Evolutionary conservation across 2,329 filamentous ascomycete species (phyloP).

Genomic region (Periglandula ipomoeae): DNA sequence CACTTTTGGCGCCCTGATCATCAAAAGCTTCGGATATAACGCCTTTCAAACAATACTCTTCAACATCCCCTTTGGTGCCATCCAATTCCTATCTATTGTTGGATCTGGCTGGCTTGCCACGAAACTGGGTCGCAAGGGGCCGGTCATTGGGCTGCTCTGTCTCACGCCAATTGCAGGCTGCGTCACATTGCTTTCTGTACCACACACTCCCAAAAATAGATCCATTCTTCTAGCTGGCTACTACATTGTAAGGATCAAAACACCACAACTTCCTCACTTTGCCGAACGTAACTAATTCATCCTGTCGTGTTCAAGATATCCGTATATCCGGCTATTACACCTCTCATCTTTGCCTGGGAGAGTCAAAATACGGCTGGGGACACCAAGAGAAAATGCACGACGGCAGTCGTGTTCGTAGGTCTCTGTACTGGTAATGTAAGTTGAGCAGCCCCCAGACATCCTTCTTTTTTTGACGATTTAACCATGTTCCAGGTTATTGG

Average conservation of each 20-base stretch:
- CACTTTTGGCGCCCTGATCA: constrained; percentile 50
- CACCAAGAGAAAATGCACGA: constrained; percentile 58
- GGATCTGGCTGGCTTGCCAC: constrained; percentile 48
- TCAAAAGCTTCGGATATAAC: constrained; percentile 47
- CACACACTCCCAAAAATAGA: constrained; percentile 33
- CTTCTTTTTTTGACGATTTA: no score
- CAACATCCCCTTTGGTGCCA: constrained; percentile 51
- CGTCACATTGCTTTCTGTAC: constrained; percentile 41
- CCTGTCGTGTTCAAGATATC: no score
- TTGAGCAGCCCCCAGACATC: no score
- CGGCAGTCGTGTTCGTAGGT: constrained; percentile 50
- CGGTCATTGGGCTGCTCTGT: constrained; percentile 43
- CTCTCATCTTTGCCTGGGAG: constrained; percentile 47
- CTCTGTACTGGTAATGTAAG: constrained; percentile 56
- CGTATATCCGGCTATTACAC: constrained; percentile 47
- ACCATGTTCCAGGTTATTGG: no score
- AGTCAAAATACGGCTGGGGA: constrained; percentile 54
- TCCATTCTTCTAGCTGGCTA: constrained; percentile 46
- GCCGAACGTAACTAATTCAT: no score
- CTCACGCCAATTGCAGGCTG: constrained; percentile 48
- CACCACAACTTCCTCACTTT: no score
- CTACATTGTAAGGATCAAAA: no score
- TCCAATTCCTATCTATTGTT: constrained; percentile 51
- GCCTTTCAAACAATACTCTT: constrained; percentile 48
- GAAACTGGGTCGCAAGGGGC: constrained; percentile 43